Conservation (phyloP, 148 eudicot genomes). For the Diospyros lotus region DNA sequence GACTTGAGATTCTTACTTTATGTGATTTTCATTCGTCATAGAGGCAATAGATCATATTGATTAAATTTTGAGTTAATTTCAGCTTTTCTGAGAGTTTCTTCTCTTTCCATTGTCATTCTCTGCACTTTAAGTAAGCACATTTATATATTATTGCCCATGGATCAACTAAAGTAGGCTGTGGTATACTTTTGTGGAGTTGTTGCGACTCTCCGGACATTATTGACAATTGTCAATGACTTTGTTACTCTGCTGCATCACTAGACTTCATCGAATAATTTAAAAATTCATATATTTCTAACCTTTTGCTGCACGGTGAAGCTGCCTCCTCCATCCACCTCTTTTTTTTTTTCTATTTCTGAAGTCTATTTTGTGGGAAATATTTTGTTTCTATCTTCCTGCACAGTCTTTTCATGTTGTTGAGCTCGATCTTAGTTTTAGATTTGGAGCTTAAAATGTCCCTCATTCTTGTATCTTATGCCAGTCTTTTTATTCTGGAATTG, state of each 20-base stretch:
- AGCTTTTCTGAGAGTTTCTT: slow-evolving; percentile 2
- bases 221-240: not conserved
- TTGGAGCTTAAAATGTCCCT: not conserved
- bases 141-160: not conserved
- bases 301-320: not conserved
- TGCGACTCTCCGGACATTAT: not conserved
- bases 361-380: not conserved
- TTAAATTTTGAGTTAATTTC: not conserved
- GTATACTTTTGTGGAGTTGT: not conserved
- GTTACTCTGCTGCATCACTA: not conserved
- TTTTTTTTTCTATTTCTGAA: not conserved
- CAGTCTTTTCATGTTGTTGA: not conserved
- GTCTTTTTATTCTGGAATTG: slow-evolving; percentile 16
- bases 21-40: not conserved
- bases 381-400: not conserved
- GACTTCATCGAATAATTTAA: not conserved
- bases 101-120: slow-evolving; percentile 9
- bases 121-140: slow-evolving; percentile 1
- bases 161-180: not conserved
- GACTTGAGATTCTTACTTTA: not conserved
- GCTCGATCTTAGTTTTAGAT: not conserved
- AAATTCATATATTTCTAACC: not conserved
- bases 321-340: not conserved
- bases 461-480: slow-evolving; percentile 2
- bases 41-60: not conserved